These are phyloP conservation scores for Monascus ruber DNA, from an alignment of 2,329 filamentous ascomycete genomes.

Conservation along the genomic window DNA sequence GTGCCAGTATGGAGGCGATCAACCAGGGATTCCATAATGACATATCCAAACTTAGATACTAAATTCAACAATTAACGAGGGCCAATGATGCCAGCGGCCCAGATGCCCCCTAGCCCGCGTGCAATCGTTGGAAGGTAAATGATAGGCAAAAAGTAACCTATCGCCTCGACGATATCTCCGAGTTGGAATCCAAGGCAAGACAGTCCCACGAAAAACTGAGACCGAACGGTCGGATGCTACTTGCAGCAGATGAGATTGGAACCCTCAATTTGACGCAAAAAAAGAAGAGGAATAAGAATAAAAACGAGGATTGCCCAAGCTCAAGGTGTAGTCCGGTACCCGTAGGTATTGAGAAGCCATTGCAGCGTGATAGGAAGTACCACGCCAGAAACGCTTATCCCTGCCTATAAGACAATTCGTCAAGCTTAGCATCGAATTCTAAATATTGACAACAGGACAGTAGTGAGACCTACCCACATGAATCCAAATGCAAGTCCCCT, in stretches of 20 bases:
- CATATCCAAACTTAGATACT: slow-evolving; percentile 20
- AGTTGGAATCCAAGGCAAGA: slow-evolving; percentile 36
- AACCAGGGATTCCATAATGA: slow-evolving; percentile 25
- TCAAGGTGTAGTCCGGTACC: slow-evolving; percentile 29
- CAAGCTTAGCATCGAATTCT: too few relatives aligned
- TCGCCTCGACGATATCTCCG: slow-evolving; percentile 26
- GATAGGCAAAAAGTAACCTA: slow-evolving; percentile 27
- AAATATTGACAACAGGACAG: too few relatives aligned
- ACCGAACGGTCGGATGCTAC: slow-evolving; percentile 27
- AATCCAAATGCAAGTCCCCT: slow-evolving; percentile 35
- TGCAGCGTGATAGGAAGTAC: slow-evolving; percentile 36
- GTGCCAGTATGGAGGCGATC: slow-evolving; percentile 35
- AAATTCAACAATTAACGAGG: slow-evolving; percentile 21
- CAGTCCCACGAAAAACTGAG: slow-evolving; percentile 23
- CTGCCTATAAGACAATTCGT: slow-evolving; percentile 2
- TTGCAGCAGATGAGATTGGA: too few relatives aligned
- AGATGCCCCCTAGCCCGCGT: slow-evolving; percentile 11
- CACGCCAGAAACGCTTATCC: slow-evolving; percentile 29
- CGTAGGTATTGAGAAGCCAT: slow-evolving; percentile 30
- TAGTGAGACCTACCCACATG: slow-evolving; percentile 24
- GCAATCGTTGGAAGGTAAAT: slow-evolving; percentile 31
- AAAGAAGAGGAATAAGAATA: too few relatives aligned
- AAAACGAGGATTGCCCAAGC: too few relatives aligned
- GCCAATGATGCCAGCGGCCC: slow-evolving; percentile 15
- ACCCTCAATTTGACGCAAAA: too few relatives aligned